These are phyloP conservation scores for Cucumis cinereus DNA, from an alignment of 306 rosid genomes.

Conservation along the genomic window DNA sequence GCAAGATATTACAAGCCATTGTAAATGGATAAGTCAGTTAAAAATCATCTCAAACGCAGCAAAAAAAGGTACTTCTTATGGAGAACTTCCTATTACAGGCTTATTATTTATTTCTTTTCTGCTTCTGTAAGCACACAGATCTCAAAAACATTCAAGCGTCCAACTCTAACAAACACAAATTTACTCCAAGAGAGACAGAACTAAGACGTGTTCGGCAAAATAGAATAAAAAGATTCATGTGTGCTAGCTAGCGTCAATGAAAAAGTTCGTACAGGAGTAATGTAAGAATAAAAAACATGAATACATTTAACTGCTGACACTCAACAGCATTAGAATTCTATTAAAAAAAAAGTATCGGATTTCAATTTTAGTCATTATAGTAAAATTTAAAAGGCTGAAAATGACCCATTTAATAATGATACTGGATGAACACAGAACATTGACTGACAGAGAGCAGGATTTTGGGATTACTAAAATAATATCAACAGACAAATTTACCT, in stretches of 20 bases:
- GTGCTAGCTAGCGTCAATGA: background rate
- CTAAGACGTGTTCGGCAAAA: background rate
- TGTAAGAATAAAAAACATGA: background rate
- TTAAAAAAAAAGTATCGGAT: background rate
- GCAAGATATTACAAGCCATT: background rate
- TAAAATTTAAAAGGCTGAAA: background rate
- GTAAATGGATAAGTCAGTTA: background rate
- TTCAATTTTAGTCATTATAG: background rate
- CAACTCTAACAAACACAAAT: background rate
- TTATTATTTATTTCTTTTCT: background rate
- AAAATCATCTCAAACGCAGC: background rate
- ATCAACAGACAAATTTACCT: conserved; percentile 26
- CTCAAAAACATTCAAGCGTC: background rate
- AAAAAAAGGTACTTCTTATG: background rate
- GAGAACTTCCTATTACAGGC: background rate
- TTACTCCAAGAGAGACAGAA: background rate
- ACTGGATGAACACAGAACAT: background rate
- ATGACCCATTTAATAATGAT: background rate
- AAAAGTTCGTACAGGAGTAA: background rate
- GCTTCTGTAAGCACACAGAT: background rate
- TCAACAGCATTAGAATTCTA: background rate
- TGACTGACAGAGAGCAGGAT: background rate
- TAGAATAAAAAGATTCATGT: background rate
- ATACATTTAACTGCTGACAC: background rate
- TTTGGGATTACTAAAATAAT: background rate